These are phyloP conservation scores for Suillus tomentosus DNA, from an alignment of 768 basidiomycete genomes.

Conservation along the genomic window DNA sequence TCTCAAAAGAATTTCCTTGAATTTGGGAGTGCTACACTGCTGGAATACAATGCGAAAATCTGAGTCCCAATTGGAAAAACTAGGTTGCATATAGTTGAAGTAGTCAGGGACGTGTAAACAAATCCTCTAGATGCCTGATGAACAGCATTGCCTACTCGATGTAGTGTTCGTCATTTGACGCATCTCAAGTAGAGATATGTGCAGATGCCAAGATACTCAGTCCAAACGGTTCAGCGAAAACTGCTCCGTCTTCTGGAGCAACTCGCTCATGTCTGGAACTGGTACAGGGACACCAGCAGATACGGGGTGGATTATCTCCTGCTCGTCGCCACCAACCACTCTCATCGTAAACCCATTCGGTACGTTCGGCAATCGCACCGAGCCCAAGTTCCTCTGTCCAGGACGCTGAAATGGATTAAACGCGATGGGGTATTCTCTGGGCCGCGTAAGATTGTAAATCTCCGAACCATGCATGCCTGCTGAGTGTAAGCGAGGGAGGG, in stretches of 20 bases:
- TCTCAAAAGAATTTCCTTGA: neutral
- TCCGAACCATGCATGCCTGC: constrained; percentile 21
- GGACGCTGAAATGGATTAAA: constrained; percentile 37
- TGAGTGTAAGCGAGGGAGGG: constrained; percentile 23
- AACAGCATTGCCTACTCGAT: neutral
- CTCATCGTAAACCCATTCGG: constrained; percentile 36
- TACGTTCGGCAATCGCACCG: constrained; percentile 31
- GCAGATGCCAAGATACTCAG: constrained; percentile 15
- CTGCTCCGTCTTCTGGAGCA: constrained; percentile 18
- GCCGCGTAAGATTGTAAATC: constrained; percentile 25
- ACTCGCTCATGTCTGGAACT: constrained; percentile 13
- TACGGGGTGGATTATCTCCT: neutral
- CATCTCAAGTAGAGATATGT: neutral
- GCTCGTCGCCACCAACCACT: constrained; percentile 25
- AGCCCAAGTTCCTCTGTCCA: constrained; percentile 31
- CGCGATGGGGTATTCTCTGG: constrained; percentile 31
- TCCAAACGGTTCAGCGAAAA: constrained; percentile 33
- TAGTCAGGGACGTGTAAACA: neutral
- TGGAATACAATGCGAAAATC: neutral
- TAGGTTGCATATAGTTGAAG: neutral
- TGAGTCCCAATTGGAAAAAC: neutral
- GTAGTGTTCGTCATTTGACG: neutral
- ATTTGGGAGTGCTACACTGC: neutral
- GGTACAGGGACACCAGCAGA: constrained; percentile 1
- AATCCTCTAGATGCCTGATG: neutral